Base-by-base conservation (phyloP, 176 grass and related monocot species). In the Pontederia paniculata region DNA sequence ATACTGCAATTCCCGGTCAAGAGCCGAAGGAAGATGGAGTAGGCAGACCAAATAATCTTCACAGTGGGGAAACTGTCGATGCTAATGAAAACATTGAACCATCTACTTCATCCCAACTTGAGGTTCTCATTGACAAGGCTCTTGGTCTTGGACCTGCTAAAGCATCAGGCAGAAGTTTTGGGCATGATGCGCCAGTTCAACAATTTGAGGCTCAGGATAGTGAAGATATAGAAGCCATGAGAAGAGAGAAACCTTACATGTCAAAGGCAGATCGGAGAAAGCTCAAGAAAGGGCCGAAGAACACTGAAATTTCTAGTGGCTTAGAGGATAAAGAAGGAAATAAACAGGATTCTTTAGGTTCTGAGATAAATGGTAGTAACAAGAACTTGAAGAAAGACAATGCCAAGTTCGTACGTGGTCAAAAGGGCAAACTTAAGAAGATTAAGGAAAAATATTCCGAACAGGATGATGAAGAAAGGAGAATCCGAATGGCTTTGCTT, bases 361-460 rank as follows among this genome's bases (percentile, higher is more conserved):
- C 61, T 49, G 74, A 86, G 57, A 63, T 76, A 22, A 74, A 74
- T 70, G 73, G 70, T 52, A 69, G 45, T 47, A 72, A 62, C 45
- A 56, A 68, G 60, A 89, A 71, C 11, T 17, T 22, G 62, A 83
- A 73, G 48, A 50, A 58, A 62, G 60, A 52, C 70, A 84, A 87
- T 71, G 54, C 65, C 64, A 90, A 97, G 75, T 67, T 75, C 45
- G 79, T 64, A 69, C 91, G 86, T 20, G 86, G 91, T 20, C 91
- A 90, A 66, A 97, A 81, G 69, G 65, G 86, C 65, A 97, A 90
- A 54, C 77, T 90, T 82, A 97, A 90, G 72, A 97, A 97, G 83
- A 97, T 90, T 65, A 97, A 97, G 74, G 91, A 90, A 72, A 90
- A 97, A 53, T 97, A 87, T 69, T 82, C 77, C 63, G 83, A 97